Evolutionary conservation across 1,284 basidiomycete genomes (phyloP), one percentile per base, ranked within the genome.

Genomic region (Pseudozyma tsukubaensis): DNA sequence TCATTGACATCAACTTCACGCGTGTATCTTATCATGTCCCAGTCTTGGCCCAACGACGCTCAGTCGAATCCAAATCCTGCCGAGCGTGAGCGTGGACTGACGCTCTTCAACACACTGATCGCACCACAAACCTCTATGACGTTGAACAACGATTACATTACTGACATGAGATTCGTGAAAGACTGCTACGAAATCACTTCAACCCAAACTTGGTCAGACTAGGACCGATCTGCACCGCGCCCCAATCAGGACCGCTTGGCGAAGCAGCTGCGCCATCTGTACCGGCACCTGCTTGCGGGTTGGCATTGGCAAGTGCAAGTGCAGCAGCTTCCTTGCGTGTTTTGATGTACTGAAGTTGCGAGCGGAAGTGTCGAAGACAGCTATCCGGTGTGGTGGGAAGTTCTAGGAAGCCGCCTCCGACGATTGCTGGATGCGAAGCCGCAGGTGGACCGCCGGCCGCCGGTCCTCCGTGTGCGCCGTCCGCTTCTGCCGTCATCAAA

Each of bases 331-430:
- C 88, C 86, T 94, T 94, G 85, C 90, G 89, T 45, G 87, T 86
- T 78, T 91, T 90, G 65, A 98, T 95, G 85, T 95, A 92, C 36
- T 87, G 84, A 53, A 98, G 86, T 18, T 94, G 94, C 85, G 94
- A 95, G 59, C 90, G 88, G 88, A 98, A 98, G 86, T 99, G 96
- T 62, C 92, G 88, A 1, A 89, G 88, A 73, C 97, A 95, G 89
- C 94, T 93, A 49, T 97, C 94, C 8, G 93, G 92, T 4, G 92
- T 92, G 75, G 94, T 91, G 0, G 94, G 91, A 10, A 93, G 93
- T 80, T 97, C 94, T 62, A 97, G 89, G 19, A 95, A 88, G 14
- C 93, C 94, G 2, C 82, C 34, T 89, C 64, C 72, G 13, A 61
- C 61, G 29, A 62, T 59, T 7, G 74, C 57, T n/a, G 67, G 67